A percentile compares a stretch with the other conserved stretches of the same genome.
These are phyloP conservation scores for Fraxinus angustifolia DNA, from an alignment of 305 asterid species.

Conservation along the genomic window DNA sequence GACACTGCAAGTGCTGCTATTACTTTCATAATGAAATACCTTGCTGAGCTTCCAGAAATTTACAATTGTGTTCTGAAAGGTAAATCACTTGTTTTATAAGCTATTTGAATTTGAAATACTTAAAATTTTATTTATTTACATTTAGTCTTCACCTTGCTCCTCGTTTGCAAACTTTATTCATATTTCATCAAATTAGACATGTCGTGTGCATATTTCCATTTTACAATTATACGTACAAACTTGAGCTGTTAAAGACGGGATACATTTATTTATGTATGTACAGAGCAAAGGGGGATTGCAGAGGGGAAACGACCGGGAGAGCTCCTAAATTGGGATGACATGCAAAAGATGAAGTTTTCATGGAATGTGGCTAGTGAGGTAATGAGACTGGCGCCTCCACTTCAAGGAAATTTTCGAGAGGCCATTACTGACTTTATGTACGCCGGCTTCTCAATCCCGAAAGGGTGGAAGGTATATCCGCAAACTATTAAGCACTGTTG, in stretches of 20 bases:
- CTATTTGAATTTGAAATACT: neutral
- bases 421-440: conserved; percentile 2
- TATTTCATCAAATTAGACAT: neutral
- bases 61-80: conserved; percentile 21
- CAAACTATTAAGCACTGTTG: neutral
- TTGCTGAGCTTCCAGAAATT: conserved; percentile 17
- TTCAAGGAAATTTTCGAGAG: conserved; percentile 22
- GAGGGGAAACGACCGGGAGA: neutral
- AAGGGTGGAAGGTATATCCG: conserved; percentile 21
- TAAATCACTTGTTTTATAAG: neutral
- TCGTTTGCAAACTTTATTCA: neutral
- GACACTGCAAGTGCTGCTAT: conserved; percentile 21
- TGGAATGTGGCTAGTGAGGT: conserved; percentile 19
- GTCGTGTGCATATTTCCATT: neutral
- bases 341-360: conserved; percentile 15
- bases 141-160: neutral
- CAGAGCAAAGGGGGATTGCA: conserved; percentile 14
- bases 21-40: conserved; percentile 21
- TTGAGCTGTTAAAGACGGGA: neutral
- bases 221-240: too few species aligned
- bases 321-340: conserved; percentile 16
- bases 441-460: neutral
- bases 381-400: conserved; percentile 8
- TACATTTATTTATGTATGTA: neutral
- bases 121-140: neutral